Percentiles rank a stretch among this genome's conserved stretches.
Conservation (phyloP, 116 monocot genomes). For the Dioscorea cayenensis region DNA sequence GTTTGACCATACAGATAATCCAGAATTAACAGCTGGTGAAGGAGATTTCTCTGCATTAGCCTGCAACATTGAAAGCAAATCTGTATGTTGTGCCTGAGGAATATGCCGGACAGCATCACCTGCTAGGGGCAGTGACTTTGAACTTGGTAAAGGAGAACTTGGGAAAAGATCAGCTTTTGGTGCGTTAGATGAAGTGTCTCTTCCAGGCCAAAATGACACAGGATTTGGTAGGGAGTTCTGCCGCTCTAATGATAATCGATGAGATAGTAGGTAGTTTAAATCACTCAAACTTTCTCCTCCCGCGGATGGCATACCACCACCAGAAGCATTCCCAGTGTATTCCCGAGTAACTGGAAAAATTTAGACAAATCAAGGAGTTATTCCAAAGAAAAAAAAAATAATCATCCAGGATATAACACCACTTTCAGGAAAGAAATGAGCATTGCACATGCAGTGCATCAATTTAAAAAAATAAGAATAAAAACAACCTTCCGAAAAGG, state of each 20-base stretch:
- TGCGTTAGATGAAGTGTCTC: conserved; percentile 22
- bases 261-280: conserved; percentile 48
- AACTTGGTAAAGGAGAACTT: conserved; percentile 24
- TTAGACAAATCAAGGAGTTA: neutral
- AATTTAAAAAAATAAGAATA: neutral
- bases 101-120: conserved; percentile 25
- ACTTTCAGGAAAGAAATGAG: neutral
- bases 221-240: conserved; percentile 42
- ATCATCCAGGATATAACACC: neutral
- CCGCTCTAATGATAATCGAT: conserved; percentile 50
- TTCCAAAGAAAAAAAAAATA: neutral
- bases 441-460: too few relatives aligned
- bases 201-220: conserved; percentile 35
- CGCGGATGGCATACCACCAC: conserved; percentile 18
- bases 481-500: conserved; percentile 46
- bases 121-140: conserved; percentile 29
- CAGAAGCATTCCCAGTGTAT: conserved; percentile 16
- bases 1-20: conserved; percentile 38
- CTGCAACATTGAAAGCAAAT: conserved; percentile 54
- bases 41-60: conserved; percentile 43
- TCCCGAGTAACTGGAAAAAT: conserved; percentile 50
- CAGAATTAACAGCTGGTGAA: conserved; percentile 31
- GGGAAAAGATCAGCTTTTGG: conserved; percentile 24
- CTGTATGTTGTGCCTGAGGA: conserved; percentile 41
- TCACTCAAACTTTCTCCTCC: conserved; percentile 34